Evolutionary conservation across 1,139 yeast species (phyloP).

Genomic region (Meyerozyma elateridarum): DNA sequence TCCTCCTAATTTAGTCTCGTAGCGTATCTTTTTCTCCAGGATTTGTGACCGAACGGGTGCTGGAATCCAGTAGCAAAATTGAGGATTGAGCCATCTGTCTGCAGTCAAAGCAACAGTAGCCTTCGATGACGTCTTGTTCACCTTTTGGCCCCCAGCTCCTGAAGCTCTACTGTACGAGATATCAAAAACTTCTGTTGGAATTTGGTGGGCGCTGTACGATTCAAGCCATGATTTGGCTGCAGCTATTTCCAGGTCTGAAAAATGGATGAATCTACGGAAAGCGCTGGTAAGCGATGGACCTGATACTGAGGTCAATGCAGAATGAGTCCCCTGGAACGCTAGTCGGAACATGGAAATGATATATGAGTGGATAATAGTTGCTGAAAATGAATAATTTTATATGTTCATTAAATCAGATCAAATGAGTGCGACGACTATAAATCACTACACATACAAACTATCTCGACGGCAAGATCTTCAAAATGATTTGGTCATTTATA

Average conservation of each 20-base stretch:
- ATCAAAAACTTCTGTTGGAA: conserved; percentile 51
- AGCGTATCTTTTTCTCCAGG: conserved; percentile 38
- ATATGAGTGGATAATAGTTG: too few relatives aligned
- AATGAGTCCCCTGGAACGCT: too few relatives aligned
- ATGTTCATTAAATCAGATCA: too few relatives aligned
- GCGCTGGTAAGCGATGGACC: too few relatives aligned
- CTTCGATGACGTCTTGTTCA: conserved; percentile 77
- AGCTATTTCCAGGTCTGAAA: conserved; percentile 19
- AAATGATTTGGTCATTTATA: too few relatives aligned
- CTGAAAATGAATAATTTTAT: too few relatives aligned
- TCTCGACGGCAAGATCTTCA: too few relatives aligned
- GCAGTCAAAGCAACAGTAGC: conserved; percentile 59
- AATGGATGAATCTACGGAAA: background rate
- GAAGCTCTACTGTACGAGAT: conserved; percentile 67
- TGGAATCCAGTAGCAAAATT: conserved; percentile 59
- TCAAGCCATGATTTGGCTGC: conserved; percentile 45
- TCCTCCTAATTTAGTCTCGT: conserved; percentile 54
- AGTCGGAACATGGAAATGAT: too few relatives aligned
- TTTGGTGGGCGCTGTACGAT: conserved; percentile 22
- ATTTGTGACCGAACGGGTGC: conserved; percentile 43
- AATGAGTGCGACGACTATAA: too few relatives aligned
- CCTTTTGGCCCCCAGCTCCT: conserved; percentile 96
- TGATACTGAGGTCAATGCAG: too few relatives aligned
- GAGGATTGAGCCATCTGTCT: conserved; percentile 44
- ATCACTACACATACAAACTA: too few relatives aligned